Conservation (phyloP, 2,329 filamentous ascomycete species). For the Cladosporium sp. region DNA sequence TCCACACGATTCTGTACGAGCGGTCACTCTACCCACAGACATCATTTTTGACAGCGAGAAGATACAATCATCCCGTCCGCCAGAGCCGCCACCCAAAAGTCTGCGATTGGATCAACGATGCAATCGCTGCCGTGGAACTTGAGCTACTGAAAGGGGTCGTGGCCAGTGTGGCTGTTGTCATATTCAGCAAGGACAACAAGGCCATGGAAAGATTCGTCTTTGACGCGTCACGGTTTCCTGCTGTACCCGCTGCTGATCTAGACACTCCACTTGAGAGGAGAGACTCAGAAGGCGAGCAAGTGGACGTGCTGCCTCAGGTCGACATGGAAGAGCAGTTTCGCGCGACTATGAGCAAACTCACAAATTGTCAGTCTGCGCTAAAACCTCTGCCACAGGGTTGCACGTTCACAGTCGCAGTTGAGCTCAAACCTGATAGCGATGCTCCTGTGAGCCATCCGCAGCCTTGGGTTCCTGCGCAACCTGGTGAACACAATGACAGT, state of each 20-base stretch:
- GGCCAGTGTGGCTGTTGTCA: conserved; percentile 57
- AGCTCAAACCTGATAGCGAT: conserved; percentile 58
- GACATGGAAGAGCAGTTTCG: conserved; percentile 74
- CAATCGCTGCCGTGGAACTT: conserved; percentile 68
- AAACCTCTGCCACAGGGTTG: conserved; percentile 62
- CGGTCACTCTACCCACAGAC: conserved; percentile 73
- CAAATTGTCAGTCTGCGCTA: conserved; percentile 60
- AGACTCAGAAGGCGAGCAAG: conserved; percentile 26
- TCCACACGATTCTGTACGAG: conserved; percentile 85
- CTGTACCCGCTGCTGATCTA: conserved; percentile 47
- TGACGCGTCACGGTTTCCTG: conserved; percentile 58
- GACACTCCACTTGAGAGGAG: conserved; percentile 53
- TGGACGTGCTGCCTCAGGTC: conserved; percentile 32
- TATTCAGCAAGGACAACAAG: conserved; percentile 53
- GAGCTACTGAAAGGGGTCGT: conserved; percentile 66
- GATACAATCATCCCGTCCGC: conserved; percentile 80
- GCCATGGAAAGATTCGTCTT: conserved; percentile 62
- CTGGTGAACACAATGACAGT: not conserved
- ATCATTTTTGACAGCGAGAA: conserved; percentile 76
- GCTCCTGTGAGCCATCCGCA: conserved; percentile 53
- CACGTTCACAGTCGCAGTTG: conserved; percentile 75
- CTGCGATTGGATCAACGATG: conserved; percentile 82
- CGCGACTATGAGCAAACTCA: conserved; percentile 64
- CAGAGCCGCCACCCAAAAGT: conserved; percentile 85
- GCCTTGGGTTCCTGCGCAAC: conserved; percentile 59